Evolutionary conservation across 2,329 filamentous ascomycete species (phyloP), one percentile per base, ranked within the genome.

Genomic region (Fusarium virguliforme): DNA sequence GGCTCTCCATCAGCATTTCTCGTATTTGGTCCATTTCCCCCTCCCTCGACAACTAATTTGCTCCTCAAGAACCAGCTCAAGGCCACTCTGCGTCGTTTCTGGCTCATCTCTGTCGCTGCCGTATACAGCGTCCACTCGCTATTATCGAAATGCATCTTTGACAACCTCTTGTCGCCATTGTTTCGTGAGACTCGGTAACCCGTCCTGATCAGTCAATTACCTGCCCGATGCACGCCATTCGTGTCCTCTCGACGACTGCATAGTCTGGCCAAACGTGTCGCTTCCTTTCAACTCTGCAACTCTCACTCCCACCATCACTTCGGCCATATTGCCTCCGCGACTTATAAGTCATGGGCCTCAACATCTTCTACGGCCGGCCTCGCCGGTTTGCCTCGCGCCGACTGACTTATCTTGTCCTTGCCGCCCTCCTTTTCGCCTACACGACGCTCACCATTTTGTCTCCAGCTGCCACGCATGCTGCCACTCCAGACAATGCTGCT

Each of bases 371-470:
- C 57, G 86, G 86, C 57, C 82, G 84, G 57, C 83, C 84, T 15
- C 74, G 89, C 68, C 85, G 85, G 59, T 79, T 90, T 64, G 80
- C 83, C 48, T 82, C 87, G 24, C 86, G 87, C 51, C 87, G 86
- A 60, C 79, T 89, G 68, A 85, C 85, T 18, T 76, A 87, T 58
- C 80, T 90, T 24, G 81, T 90, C 41, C 80, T 84, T 62, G 77
- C 81, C 60, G 80, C 90, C 50, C 83, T 85, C 65, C 68, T 89
- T 40, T 86, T 89, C 71, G 87, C 86, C 64, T 74, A 90, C 63
- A 82, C 87, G 72, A 84, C 89, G 56, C 80, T 90, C 69, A 83
- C 87, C 68, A 85, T 84, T 13, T 79, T 89, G 10, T 85, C 86
- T 15, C 63, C 53, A 15, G 50, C 18, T 48, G 46, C 38, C 48